Percentiles rank a stretch among this genome's conserved stretches.
Conservation (phyloP, 164 flowering plant species). For the Nymphaea colorata region DNA sequence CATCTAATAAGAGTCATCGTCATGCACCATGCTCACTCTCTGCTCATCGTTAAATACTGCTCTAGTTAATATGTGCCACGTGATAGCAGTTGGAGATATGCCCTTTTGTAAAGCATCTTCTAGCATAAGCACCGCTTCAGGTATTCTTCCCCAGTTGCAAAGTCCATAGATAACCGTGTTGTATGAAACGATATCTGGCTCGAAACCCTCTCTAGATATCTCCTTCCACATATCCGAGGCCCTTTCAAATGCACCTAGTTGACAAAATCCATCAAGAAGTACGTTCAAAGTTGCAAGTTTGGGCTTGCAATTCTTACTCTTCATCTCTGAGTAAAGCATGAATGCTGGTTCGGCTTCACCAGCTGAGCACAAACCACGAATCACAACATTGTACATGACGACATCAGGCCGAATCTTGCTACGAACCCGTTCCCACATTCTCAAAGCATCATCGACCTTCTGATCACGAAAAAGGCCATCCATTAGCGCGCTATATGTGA, state of each 20-base stretch:
- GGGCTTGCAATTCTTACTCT: conserved; percentile 31
- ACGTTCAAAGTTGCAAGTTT: conserved; percentile 78
- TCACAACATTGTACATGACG: conserved; percentile 57
- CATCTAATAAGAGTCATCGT: background rate
- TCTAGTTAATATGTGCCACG: conserved; percentile 78
- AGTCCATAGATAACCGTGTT: conserved; percentile 73
- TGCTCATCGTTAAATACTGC: conserved; percentile 23
- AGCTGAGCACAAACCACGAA: conserved; percentile 75
- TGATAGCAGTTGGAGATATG: conserved; percentile 50
- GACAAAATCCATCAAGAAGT: conserved; percentile 71
- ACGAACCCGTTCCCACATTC: conserved; percentile 36
- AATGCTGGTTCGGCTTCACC: conserved; percentile 55
- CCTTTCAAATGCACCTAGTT: conserved; percentile 31
- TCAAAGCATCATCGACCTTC: conserved; percentile 45
- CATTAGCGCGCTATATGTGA: conserved; percentile 61
- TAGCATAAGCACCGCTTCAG: conserved; percentile 42
- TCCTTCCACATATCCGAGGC: conserved; percentile 55
- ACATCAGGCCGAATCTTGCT: conserved; percentile 59
- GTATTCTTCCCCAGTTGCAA: conserved; percentile 46
- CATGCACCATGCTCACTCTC: background rate
- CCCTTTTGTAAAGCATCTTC: conserved; percentile 47
- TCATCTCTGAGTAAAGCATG: conserved; percentile 44
- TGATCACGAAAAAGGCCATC: conserved; percentile 54
- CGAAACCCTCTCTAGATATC: conserved; percentile 38
- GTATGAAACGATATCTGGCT: conserved; percentile 72